Base-by-base conservation (phyloP, 73 alveolate species). In the Diophrys appendiculata region DNA sequence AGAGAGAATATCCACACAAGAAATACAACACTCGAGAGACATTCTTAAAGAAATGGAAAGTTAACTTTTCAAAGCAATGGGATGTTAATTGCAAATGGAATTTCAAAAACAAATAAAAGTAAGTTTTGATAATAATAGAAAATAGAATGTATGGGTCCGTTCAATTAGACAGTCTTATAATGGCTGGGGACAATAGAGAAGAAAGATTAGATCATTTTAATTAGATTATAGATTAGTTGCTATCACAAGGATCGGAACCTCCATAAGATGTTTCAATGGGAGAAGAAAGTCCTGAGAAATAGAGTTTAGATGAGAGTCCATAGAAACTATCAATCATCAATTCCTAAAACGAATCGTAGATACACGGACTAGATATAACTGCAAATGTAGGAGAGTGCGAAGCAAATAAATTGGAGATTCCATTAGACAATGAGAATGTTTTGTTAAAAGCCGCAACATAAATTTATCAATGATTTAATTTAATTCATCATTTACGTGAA, bases 31-130 rank as follows among this genome's bases (percentile, higher is more conserved):
- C 54, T 11, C 69, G 92, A 67, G 69, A 65, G 67, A 87, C 72
- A 14, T 89, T 80, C 73, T 33, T 87, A 8, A 76, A 74, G 54
- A 76, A 84, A 52, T 89, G 90, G 92, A 77, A 74, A 64, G 72
- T 68, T 14, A 64, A 84, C 25, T 73, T 84, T 55, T 84, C 91
- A 29, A 89, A 84, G 77, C 68, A 89, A 60, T 79, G 92, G 91
- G 89, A 89, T 69, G 92, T 84, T n/a, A 53, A 29, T 29, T 73
- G 94, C 76, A 72, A 80, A 27, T 78, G 96, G 92, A 72, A 69
- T 67, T 78, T 89, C 78, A 84, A 84, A 64, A 81, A 89, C 69
- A 79, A 69, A 68, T 32, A 69, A n/a, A 82, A 60, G 69, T 27
- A 76, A 29, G 54, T 29, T 14, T 11, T 31, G 31, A 30, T 24